Conservation (phyloP, 176 grass and related monocot genomes). For the Rhynchospora breviuscula region DNA sequence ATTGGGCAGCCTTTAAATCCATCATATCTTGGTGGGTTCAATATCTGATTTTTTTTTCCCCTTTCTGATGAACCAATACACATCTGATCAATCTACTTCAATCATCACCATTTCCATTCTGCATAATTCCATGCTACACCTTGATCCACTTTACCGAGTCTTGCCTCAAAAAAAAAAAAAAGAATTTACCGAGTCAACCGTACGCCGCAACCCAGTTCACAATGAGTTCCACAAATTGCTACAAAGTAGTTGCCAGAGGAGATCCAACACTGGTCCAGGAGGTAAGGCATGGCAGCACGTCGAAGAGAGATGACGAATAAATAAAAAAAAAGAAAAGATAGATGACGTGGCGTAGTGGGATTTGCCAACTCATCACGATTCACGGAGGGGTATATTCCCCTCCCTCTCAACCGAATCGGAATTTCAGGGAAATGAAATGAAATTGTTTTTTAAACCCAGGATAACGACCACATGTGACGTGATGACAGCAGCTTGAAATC, state of each 20-base stretch:
- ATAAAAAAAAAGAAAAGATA: neutral
- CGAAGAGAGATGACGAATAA: neutral
- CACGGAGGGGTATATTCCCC: neutral
- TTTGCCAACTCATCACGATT: neutral
- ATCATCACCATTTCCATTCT: too few relatives aligned
- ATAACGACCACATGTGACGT: neutral
- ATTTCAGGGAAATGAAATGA: neutral
- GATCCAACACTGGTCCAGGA: neutral
- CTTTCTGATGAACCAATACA: too few relatives aligned
- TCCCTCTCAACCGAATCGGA: neutral
- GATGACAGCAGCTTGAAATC: neutral
- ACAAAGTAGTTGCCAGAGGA: neutral
- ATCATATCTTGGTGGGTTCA: too few relatives aligned
- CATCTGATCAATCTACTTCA: too few relatives aligned
- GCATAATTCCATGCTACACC: too few relatives aligned
- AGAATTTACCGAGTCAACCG: too few relatives aligned
- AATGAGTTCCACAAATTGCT: neutral
- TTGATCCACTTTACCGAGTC: too few relatives aligned
- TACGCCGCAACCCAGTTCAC: neutral
- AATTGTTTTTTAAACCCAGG: neutral
- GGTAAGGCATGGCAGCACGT: neutral
- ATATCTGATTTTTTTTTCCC: too few relatives aligned
- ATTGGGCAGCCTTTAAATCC: too few relatives aligned
- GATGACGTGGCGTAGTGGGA: slow-evolving; percentile 23
- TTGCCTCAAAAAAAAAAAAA: too few relatives aligned